These are phyloP conservation scores for Globisporangium takayamanum DNA, from an alignment of 352 stramenopile genomes.

Conservation along the genomic window DNA sequence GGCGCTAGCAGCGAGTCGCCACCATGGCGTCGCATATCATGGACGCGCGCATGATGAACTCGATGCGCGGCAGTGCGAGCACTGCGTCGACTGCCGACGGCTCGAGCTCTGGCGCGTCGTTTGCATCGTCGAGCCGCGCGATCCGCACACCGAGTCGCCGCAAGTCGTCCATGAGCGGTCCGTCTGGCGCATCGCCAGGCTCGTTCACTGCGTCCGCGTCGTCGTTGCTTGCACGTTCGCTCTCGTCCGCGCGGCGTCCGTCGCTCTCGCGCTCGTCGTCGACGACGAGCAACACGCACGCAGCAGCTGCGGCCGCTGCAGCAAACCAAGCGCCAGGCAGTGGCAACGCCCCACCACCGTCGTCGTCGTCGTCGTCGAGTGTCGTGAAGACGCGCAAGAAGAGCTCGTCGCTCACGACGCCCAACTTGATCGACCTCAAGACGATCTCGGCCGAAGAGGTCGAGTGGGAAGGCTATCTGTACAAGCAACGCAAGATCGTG, in stretches of 20 bases:
- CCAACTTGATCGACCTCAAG: slow-evolving; percentile 85
- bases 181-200: slow-evolving; percentile 13
- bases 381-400: slow-evolving; percentile 3
- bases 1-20: not conserved
- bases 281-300: slow-evolving; percentile 17
- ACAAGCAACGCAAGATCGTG: slow-evolving; percentile 88
- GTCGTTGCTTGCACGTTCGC: slow-evolving; percentile 17
- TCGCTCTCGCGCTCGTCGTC: slow-evolving; percentile 30
- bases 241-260: slow-evolving; percentile 19
- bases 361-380: slow-evolving; percentile 3
- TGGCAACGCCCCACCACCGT: not conserved
- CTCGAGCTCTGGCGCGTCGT: slow-evolving; percentile 3
- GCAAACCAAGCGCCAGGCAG: slow-evolving; percentile 8
- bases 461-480: slow-evolving; percentile 86
- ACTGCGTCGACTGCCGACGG: slow-evolving; percentile 6
- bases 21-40: slow-evolving; percentile 55
- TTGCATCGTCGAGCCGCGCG: slow-evolving; percentile 6
- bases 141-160: slow-evolving; percentile 25
- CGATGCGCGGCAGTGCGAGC: slow-evolving; percentile 31
- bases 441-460: slow-evolving; percentile 80
- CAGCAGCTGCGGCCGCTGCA: slow-evolving; percentile 1
- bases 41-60: slow-evolving; percentile 49
- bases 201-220: slow-evolving; percentile 15
- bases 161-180: slow-evolving; percentile 37
- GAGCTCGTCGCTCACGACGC: slow-evolving; percentile 30